phyloP scores from a whole-genome alignment of 768 basidiomycete genomes.

The Leccinum boreale region DNA sequence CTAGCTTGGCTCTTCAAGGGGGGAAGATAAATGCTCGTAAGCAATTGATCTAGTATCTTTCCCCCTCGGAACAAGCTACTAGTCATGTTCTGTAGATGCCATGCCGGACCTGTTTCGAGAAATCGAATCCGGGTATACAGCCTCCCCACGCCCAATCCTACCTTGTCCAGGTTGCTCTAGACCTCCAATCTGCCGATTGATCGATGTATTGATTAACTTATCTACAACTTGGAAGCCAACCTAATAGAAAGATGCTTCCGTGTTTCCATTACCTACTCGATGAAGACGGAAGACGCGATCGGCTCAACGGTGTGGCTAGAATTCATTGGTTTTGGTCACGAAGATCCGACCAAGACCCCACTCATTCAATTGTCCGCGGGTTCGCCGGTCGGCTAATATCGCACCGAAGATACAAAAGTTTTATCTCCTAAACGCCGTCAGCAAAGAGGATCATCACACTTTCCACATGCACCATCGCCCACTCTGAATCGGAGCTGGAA shows the following conservation, averaged over 20 bases:
- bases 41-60: slow-evolving; percentile 3
- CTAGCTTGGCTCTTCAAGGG: slow-evolving; percentile 17
- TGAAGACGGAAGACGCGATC: not conserved
- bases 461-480: slow-evolving; percentile 5
- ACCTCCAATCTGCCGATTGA: not conserved
- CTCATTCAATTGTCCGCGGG: slow-evolving; percentile 42
- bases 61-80: not conserved
- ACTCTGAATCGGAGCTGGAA: slow-evolving; percentile 55
- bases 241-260: slow-evolving; percentile 6
- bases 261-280: not conserved
- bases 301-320: not conserved
- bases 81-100: not conserved
- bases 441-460: slow-evolving; percentile 58
- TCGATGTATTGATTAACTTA: not conserved
- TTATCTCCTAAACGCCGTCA: slow-evolving; percentile 52
- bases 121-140: slow-evolving; percentile 2
- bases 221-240: not conserved
- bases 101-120: not conserved
- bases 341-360: slow-evolving; percentile 61
- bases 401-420: not conserved
- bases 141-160: slow-evolving; percentile 8
- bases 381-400: not conserved
- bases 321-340: slow-evolving; percentile 1
- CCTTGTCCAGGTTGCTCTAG: slow-evolving; percentile 8
- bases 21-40: slow-evolving; percentile 17